These are phyloP conservation scores for Botrytis porri DNA, from an alignment of 2,329 filamentous ascomycete genomes.

Conservation along the genomic window DNA sequence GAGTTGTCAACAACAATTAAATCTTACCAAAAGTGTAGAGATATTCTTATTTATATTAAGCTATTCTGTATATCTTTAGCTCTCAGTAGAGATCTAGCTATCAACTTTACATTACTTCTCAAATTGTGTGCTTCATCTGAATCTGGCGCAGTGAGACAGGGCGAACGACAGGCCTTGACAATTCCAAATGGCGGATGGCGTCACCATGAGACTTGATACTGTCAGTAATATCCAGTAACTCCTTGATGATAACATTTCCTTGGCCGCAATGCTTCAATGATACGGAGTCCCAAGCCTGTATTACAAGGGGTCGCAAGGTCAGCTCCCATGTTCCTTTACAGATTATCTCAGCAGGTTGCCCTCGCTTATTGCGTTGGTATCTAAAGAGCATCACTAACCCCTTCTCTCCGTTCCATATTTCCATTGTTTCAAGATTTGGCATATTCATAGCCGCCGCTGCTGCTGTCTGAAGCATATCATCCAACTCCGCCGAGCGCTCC, in stretches of 20 bases:
- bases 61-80: no score
- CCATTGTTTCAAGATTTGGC: background rate
- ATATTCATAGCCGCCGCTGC: background rate
- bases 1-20: no score
- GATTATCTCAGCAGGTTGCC: background rate
- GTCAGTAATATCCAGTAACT: background rate
- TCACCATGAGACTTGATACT: background rate
- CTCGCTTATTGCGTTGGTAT: background rate
- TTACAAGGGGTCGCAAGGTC: background rate
- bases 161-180: background rate
- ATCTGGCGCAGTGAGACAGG: background rate
- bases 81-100: no score
- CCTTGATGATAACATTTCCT: background rate
- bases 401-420: background rate
- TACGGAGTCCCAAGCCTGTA: background rate
- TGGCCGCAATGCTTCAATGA: background rate
- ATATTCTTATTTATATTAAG: no score
- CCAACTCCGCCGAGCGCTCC: background rate
- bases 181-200: background rate
- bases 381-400: background rate
- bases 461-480: background rate
- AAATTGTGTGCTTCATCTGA: background rate
- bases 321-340: background rate
- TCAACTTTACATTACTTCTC: background rate
- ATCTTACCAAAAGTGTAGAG: no score